Evolutionary conservation across 2,329 filamentous ascomycete genomes (phyloP), one percentile per base, ranked within the genome.

Genomic region (Hysterium pulicare): DNA sequence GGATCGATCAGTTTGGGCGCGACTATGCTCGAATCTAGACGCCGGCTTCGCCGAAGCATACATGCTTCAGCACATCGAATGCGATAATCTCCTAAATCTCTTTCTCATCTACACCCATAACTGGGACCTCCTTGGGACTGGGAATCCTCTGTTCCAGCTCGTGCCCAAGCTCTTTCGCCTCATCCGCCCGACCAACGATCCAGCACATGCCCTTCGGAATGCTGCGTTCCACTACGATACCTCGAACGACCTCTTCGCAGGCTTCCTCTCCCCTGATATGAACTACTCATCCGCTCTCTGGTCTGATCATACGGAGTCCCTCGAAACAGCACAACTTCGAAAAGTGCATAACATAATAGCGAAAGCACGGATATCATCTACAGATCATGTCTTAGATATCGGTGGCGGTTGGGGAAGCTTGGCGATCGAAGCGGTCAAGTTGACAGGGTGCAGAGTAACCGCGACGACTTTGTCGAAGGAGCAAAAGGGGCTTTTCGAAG

Each of bases 221-320:
- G 34, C 34, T 20, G 20, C 34, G 9, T 37, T 37, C 34, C 34
- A 37, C 16, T 37, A 37, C 16, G 34, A 37, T 37, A 37, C 34
- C 15, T 37, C 34, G 15, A 37, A 37, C 16, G 34, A 37, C 23
- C 20, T 37, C 11, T 37, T 37, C 19, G 20, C 34, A 11, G 34
- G 34, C 11, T 37, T 37, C 20, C 34, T 37, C 9, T 37, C 34
- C 7, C 34, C 34, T 10, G 34, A 37, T 22, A 19, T 37, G 34
- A 37, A 37, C 20, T 37, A 37, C 20, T 20, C 11, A 6, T 37
- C 11, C 16, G 34, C 34, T 11, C 11, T 37, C 7, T 37, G 34
- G 34, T 37, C 34, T 20, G 26, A 30, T 30, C 26, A 30, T 30
- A 9, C n/a, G n/a, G 26, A 30, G 26, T 30, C 26, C 26, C 26